These are phyloP conservation scores for Trichoderma reesei DNA, from an alignment of 495 filamentous ascomycete genomes.

Conservation along the genomic window DNA sequence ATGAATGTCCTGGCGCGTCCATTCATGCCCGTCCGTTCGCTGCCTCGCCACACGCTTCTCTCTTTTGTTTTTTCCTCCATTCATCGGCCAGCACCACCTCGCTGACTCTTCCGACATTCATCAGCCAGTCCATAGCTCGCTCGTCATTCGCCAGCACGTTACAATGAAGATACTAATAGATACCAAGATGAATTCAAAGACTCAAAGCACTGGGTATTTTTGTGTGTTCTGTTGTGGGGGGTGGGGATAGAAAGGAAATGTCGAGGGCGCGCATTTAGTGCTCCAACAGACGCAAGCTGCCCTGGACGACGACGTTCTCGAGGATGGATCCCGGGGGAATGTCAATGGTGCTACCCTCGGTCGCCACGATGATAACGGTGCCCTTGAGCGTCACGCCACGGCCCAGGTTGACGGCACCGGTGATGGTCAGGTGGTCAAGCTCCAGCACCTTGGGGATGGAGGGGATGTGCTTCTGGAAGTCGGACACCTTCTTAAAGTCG, in stretches of 20 bases:
- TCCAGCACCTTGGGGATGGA: conserved; percentile 97
- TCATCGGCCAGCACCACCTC: not conserved
- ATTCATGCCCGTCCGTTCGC: not conserved
- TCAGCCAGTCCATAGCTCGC: not conserved
- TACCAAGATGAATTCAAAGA: not conserved
- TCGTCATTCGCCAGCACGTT: conserved; percentile 3
- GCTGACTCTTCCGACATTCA: not conserved
- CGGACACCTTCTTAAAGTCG: conserved; percentile 99
- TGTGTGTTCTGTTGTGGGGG: not conserved
- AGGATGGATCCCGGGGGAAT: conserved; percentile 91
- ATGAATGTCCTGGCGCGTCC: not conserved
- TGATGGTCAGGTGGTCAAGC: conserved; percentile 95
- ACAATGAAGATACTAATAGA: conserved; percentile 2
- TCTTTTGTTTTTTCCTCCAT: not conserved
- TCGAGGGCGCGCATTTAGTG: conserved; percentile 53
- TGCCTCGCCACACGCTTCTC: not conserved
- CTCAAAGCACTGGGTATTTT: conserved; percentile 3
- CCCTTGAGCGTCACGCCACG: conserved; percentile 93
- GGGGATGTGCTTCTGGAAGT: conserved; percentile 96
- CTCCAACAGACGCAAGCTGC: conserved; percentile 88
- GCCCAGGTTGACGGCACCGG: conserved; percentile 90
- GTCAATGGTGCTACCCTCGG: conserved; percentile 95
- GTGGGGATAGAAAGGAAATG: not conserved
- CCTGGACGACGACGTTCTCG: conserved; percentile 99
- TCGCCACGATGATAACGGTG: conserved; percentile 99